A percentile compares a stretch with the other conserved stretches of the same genome.
Evolutionary conservation across 805 yeast species (phyloP).

Genomic region (Yarrowia sp.): DNA sequence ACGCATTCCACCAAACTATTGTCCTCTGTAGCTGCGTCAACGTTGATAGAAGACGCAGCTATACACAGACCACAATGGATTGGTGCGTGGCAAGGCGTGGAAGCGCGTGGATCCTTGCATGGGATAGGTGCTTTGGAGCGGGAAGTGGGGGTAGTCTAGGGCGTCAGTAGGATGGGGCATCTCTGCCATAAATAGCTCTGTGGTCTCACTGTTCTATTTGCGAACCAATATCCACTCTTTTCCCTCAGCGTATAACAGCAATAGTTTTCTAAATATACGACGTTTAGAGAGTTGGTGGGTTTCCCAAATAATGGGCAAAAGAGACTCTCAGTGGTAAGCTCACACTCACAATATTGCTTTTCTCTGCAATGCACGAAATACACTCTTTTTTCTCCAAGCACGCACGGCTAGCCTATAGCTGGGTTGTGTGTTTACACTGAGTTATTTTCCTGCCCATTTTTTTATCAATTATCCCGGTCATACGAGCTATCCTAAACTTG

Average conservation of each 20-base stretch:
- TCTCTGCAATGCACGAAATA: slow-evolving; percentile 2
- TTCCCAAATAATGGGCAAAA: no score
- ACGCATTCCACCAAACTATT: neutral
- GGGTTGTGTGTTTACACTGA: neutral
- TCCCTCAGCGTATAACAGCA: neutral
- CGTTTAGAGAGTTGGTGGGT: neutral
- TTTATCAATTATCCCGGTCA: no score
- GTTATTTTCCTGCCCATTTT: neutral
- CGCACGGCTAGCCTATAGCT: slow-evolving; percentile 2
- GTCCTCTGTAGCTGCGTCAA: neutral
- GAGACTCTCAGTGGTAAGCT: no score
- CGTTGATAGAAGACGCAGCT: neutral
- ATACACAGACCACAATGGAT: neutral
- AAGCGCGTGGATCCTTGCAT: neutral
- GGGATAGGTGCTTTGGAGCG: no score
- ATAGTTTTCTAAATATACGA: slow-evolving; percentile 1
- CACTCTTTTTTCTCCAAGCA: neutral
- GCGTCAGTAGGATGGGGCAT: no score
- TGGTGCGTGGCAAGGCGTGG: neutral
- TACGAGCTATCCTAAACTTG: no score
- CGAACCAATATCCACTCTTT: neutral
- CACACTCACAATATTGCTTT: neutral
- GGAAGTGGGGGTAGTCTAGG: neutral
- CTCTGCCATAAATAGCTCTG: no score
- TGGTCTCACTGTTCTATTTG: neutral